phyloP scores from a whole-genome alignment of 176 grass and related monocot genomes.

The Bothriochloa decipiens region DNA sequence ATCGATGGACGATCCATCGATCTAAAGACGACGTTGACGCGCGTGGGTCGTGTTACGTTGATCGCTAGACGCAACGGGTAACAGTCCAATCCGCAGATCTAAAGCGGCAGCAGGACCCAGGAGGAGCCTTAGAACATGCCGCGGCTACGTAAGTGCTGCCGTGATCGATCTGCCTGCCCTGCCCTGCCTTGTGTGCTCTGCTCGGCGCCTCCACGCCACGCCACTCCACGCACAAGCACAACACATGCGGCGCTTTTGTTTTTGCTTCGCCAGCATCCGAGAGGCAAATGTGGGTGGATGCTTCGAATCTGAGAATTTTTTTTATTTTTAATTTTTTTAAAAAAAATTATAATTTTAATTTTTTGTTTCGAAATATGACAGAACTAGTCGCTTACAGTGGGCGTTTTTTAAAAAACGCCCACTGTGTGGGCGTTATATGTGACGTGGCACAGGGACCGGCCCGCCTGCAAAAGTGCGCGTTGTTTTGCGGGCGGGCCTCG shows the following conservation, averaged over 20 bases:
- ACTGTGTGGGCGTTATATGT: too few species aligned
- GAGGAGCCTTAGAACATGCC: not conserved
- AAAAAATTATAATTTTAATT: too few species aligned
- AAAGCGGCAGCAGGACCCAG: not conserved
- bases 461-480: too few species aligned
- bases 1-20: not conserved
- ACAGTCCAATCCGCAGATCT: not conserved
- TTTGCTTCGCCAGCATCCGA: not conserved
- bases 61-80: not conserved
- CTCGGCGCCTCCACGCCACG: too few species aligned
- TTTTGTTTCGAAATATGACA: too few species aligned
- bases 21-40: not conserved
- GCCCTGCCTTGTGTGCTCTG: too few species aligned
- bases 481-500: too few species aligned
- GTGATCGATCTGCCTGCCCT: not conserved
- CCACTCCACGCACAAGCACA: not conserved
- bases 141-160: not conserved
- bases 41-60: not conserved
- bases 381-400: too few species aligned
- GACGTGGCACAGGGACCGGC: too few species aligned
- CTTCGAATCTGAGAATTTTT: constrained; percentile 43
- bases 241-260: constrained; percentile 20
- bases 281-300: constrained; percentile 11
- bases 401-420: too few species aligned
- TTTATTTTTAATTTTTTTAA: too few species aligned